Evolutionary conservation across 1,139 yeast genomes (phyloP), one percentile per base, ranked within the genome.

Genomic region (Zygotorulaspora mrakii): DNA sequence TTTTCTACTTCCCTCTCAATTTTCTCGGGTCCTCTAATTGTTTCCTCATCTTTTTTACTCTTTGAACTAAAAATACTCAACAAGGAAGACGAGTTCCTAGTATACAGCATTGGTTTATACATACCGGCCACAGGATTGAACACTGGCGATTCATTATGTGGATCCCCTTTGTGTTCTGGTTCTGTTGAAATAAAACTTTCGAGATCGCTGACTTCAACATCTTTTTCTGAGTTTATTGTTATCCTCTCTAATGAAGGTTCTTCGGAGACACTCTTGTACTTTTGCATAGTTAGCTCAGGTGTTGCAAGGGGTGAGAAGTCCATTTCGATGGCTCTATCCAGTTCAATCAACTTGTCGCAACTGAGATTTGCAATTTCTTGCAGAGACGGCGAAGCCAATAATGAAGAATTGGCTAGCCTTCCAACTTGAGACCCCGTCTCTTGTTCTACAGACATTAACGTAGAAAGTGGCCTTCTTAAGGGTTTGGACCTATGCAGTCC

Each of bases 181-280:
- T 38, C 41, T 14, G 33, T 42, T 5, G 61, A 55, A 3, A 53
- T 37, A 7, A 50, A 39, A 33, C 60, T 55, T 23, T 55, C 57
- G 2, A 39, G 12, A 17, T 58, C 60, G 18, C 43, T 46, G 9
- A 41, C 37, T 33, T 39, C 50, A 13, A 37, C 31, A 21, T 39
- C 31, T 18, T 37, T 21, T 21, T 30, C 25, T 10, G 30, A 24
- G 13, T 27, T 40, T 7, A 52, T 37, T 2, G 39, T 42, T 23
- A 45, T 40, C 25, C 31, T 39, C 13, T 47, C 48, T 5, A 49
- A 16, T 1, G 52, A 43, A 2, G 47, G 45, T 4, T 42, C 36
- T 30, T 52, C 49, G 5, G 51, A 48, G 3, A 40, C 49, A 5
- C 49, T 37, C 40, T 41, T 47, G 14, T 43, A 29, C 14, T 46